phyloP scores from a whole-genome alignment of 768 basidiomycete species.

The Macrolepiota albuminosa region DNA sequence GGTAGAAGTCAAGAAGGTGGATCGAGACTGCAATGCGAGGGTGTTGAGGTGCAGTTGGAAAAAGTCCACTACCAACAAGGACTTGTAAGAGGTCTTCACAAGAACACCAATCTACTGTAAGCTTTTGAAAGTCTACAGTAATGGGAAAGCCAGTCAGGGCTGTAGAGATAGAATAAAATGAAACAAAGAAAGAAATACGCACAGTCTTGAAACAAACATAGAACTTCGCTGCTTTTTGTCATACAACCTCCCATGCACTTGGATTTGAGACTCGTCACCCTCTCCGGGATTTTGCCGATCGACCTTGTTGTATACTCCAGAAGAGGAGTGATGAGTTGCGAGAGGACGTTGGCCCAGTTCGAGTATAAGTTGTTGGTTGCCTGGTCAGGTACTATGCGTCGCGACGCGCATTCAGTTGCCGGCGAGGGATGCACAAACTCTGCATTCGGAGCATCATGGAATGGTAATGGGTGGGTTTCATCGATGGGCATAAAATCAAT shows the following conservation, averaged over 20 bases:
- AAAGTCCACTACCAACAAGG: background rate
- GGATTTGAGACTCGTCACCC: rapidly evolving
- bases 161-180: background rate
- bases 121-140: background rate
- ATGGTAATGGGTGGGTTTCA: background rate
- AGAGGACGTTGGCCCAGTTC: background rate
- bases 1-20: too few relatives aligned
- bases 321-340: background rate
- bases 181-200: background rate
- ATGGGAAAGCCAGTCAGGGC: too few relatives aligned
- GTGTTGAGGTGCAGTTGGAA: background rate
- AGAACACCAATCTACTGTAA: background rate
- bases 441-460: background rate
- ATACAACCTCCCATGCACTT: too few relatives aligned
- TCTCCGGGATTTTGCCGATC: background rate
- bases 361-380: background rate
- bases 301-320: background rate
- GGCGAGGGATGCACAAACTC: background rate
- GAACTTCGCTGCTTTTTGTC: background rate
- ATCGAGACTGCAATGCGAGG: background rate
- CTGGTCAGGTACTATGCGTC: too few relatives aligned
- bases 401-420: too few relatives aligned
- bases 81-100: background rate
- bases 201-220: background rate
- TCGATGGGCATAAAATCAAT: background rate